Evolutionary conservation across 2,329 filamentous ascomycete species (phyloP).

Genomic region (Colletotrichum paranaense): DNA sequence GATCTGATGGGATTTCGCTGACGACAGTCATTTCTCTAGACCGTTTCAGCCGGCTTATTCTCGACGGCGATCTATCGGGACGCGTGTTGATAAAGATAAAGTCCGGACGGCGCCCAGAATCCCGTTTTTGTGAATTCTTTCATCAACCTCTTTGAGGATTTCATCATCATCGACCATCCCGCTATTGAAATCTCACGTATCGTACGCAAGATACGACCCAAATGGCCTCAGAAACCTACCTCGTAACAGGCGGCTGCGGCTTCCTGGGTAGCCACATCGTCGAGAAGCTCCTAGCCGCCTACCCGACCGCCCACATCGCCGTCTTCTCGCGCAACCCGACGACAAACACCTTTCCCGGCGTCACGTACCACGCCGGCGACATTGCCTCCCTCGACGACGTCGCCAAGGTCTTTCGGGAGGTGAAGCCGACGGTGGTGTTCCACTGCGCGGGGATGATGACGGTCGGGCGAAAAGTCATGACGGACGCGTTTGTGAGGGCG

Average conservation of each 20-base stretch:
- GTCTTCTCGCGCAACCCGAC: conserved; percentile 60
- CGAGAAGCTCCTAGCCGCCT: conserved; percentile 54
- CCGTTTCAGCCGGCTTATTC: background rate
- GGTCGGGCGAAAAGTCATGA: conserved; percentile 15
- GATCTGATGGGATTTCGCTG: background rate
- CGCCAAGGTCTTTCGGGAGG: conserved; percentile 59
- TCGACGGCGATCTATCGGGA: background rate
- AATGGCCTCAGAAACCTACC: conserved; percentile 38
- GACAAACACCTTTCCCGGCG: conserved; percentile 58
- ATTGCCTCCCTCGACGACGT: conserved; percentile 59
- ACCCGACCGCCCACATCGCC: conserved; percentile 49
- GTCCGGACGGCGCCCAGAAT: too few relatives aligned
- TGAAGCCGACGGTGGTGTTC: conserved; percentile 70
- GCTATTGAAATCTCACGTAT: background rate
- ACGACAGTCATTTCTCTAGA: background rate
- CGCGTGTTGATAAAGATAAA: too few relatives aligned
- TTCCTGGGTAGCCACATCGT: conserved; percentile 66
- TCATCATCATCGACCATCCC: too few relatives aligned
- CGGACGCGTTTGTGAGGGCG: conserved; percentile 60
- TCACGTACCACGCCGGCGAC: conserved; percentile 63
- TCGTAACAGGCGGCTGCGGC: conserved; percentile 67
- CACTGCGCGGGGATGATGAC: conserved; percentile 64
- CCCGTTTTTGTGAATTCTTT: too few relatives aligned
- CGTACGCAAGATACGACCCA: too few relatives aligned
- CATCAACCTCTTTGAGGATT: too few relatives aligned